Base-by-base conservation (phyloP, 2,329 filamentous ascomycete species). In the Colletotrichum melonis region DNA sequence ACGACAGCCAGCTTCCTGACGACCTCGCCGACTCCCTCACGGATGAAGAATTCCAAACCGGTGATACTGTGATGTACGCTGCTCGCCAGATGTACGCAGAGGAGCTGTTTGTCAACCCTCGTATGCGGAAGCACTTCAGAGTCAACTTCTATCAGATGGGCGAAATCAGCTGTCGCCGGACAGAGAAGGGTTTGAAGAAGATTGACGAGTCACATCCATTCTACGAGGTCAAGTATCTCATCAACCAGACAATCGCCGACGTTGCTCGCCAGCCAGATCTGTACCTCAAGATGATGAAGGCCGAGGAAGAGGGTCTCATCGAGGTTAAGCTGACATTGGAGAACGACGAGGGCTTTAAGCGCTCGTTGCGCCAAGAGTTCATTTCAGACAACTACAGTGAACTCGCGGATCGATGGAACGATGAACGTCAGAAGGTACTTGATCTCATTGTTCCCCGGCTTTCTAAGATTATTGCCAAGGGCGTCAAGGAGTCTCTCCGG, bases 201-300 rank as follows among this genome's bases (percentile, higher is more conserved):
- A 98, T 99, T 77, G 95, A 98, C 78, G 96, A 98, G 74, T 92
- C 97, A 28, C 95, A 98, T 79, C 95, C 95, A 0, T 98, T 97
- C 82, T 98, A 98, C 81, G 97, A 98, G 82, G 94, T 99, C 86
- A 98, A 99, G 83, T 99, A 99, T 78, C 88, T 99, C 24, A 92
- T 95, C 76, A 95, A 97, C 78, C 95, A 98, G 82, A 94, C 94
- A 8, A 93, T 98, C 74, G 86, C 87, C 55, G 93, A 97, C 76
- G 90, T 98, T 72, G 93, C 95, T 3, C 91, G 92, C 65, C 92
- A 94, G 66, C 97, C 97, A 1, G 95, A 98, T 76, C 87, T 98
- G 30, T 99, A 97, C 81, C 86, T 99, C 69, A 96, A 97, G 84
- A 99, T 99, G 97, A 91, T 98, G 82, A 97, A 95, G 81, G 97